Base-by-base conservation (phyloP, 345 rosid genomes). In the Trapa bicornis region DNA sequence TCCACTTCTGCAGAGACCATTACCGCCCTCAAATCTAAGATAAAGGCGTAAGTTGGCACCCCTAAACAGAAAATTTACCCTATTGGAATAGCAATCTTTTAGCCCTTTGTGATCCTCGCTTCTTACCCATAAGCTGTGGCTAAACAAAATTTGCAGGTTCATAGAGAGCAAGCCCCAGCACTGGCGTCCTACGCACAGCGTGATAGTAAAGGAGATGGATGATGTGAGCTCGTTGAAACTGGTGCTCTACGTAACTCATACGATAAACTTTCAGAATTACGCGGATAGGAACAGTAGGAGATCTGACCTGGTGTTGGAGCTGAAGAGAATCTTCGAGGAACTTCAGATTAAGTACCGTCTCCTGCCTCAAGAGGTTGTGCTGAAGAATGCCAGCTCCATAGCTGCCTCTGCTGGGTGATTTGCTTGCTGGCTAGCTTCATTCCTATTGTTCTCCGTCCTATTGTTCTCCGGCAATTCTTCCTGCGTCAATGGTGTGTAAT, bases 141-240 rank as follows among this genome's bases (percentile, higher is more conserved):
- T 56, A n/a, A 38, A 37, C 29, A 22, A 22, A 10, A n/a, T 13
- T 45, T 45, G 6, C 85, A 87, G 96, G 71, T 82, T 85, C 78
- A 72, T 87, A 72, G 94, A 87, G 78, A 75, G 85, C 80, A 86
- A 84, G 67, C 79, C 86, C 1, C 81, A 83, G 45, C 85, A 85
- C 65, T 87, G 93, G 89, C 80, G 79, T 64, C 73, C 88, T 1
- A 65, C 43, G 33, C 84, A 84, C 72, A 77, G 78, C 15, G 78
- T 86, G 65, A 73, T 83, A 70, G 80, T 87, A 67, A 81, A 80
- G 75, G 88, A 86, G 75, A 83, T 89, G 13, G 89, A 84, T 80
- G 53, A 86, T 67, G 82, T 89, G 80, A 81, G 87, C 79, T 87
- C 80, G 80, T 77, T 89, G 76, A 84, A 80, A 79, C 79, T 89